phyloP scores from a whole-genome alignment of 345 rosid species.

The Arabis hirsuta region DNA sequence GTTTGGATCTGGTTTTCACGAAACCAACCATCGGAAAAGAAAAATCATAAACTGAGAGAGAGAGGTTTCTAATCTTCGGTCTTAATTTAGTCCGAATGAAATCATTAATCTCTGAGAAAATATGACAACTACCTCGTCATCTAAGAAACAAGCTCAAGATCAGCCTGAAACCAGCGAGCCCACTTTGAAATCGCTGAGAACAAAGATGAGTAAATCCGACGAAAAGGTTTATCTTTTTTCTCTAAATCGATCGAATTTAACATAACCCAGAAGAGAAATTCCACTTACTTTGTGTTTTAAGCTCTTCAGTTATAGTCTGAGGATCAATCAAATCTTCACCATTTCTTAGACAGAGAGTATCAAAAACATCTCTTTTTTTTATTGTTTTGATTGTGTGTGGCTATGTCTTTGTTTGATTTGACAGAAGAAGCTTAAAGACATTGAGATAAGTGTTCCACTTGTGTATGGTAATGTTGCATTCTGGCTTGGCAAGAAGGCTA shows the following conservation, averaged over 20 bases:
- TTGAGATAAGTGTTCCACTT: constrained; percentile 72
- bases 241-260: neutral
- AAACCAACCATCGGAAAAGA: too few relatives aligned
- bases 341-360: neutral
- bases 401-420: constrained; percentile 17
- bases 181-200: constrained; percentile 45
- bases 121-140: constrained; percentile 48
- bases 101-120: constrained; percentile 33
- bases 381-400: neutral
- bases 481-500: constrained; percentile 88
- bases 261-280: constrained; percentile 1
- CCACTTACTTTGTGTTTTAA: neutral
- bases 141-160: constrained; percentile 55
- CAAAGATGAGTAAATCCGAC: constrained; percentile 62
- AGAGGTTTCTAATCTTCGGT: neutral
- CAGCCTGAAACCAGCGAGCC: constrained; percentile 49
- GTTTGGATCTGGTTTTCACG: too few relatives aligned
- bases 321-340: neutral
- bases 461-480: constrained; percentile 74
- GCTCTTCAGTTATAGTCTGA: neutral
- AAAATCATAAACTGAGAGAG: too few relatives aligned
- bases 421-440: constrained; percentile 76
- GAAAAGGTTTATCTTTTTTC: constrained; percentile 41
- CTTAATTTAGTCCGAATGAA: constrained; percentile 12
- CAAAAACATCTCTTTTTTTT: too few relatives aligned